Percentiles rank a stretch among this genome's conserved stretches.
Conservation (phyloP, 441 rosid genomes). For the Capsella rubella region DNA sequence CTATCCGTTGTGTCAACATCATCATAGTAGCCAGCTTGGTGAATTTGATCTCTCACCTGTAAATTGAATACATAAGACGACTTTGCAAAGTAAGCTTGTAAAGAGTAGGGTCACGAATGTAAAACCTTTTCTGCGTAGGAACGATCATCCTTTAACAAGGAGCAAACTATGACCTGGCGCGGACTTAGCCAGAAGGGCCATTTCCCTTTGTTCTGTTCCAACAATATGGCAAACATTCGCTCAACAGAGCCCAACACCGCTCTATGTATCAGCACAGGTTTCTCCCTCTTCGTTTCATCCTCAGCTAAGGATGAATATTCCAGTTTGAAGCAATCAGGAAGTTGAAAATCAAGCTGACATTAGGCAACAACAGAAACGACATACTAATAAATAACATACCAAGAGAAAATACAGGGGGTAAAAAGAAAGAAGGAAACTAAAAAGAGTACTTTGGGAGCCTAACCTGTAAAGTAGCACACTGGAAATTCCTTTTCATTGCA, state of each 20-base stretch:
- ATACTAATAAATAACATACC: slow-evolving; percentile 7
- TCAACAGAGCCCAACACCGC: slow-evolving; percentile 97
- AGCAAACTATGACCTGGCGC: slow-evolving; percentile 91
- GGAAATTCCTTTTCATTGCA: slow-evolving; percentile 89
- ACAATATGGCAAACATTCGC: slow-evolving; percentile 87
- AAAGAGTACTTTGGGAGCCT: slow-evolving; percentile 8
- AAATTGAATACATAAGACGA: neutral
- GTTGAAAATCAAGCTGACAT: slow-evolving; percentile 95
- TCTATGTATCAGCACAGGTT: slow-evolving; percentile 94
- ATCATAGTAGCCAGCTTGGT: slow-evolving; percentile 76
- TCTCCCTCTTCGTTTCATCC: slow-evolving; percentile 84
- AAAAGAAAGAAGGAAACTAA: neutral
- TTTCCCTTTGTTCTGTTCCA: slow-evolving; percentile 92
- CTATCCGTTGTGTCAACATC: slow-evolving; percentile 82
- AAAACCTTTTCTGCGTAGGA: slow-evolving; percentile 67
- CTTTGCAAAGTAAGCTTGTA: neutral
- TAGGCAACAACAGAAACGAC: slow-evolving; percentile 12
- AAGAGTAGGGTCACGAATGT: slow-evolving; percentile 10
- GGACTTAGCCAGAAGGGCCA: slow-evolving; percentile 99
- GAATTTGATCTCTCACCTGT: slow-evolving; percentile 74
- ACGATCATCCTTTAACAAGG: slow-evolving; percentile 74
- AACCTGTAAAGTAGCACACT: slow-evolving; percentile 98
- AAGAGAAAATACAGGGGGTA: neutral
- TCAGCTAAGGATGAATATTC: slow-evolving; percentile 72
- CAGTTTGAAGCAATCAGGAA: slow-evolving; percentile 79